Evolutionary conservation across 257 asterid genomes (phyloP).

Genomic region (Anisodus tanguticus): DNA sequence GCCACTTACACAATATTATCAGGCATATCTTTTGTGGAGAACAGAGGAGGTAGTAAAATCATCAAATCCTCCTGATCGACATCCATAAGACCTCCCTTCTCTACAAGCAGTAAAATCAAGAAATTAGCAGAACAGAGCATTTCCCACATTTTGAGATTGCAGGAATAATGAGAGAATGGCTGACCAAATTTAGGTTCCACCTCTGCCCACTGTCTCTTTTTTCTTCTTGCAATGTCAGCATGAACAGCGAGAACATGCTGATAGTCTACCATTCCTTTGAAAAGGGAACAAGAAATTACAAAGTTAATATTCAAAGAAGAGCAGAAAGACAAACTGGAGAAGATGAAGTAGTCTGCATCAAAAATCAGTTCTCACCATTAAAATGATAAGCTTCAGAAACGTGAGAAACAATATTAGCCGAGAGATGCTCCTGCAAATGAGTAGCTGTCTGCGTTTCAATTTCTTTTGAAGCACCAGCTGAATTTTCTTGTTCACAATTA

Average conservation of each 20-base stretch:
- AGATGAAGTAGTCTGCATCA: background rate
- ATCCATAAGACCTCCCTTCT: slow-evolving; percentile 64
- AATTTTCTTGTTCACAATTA: slow-evolving; percentile 41
- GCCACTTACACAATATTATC: slow-evolving; percentile 67
- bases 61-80: slow-evolving; percentile 78
- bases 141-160: slow-evolving; percentile 28
- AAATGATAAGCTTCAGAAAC: slow-evolving; percentile 64
- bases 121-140: slow-evolving; percentile 31
- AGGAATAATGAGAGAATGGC: slow-evolving; percentile 38
- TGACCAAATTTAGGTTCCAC: slow-evolving; percentile 68
- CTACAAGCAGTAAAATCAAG: slow-evolving; percentile 43
- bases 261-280: slow-evolving; percentile 89
- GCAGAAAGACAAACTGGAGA: slow-evolving; percentile 22
- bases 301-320: slow-evolving; percentile 2
- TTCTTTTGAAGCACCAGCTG: slow-evolving; percentile 40
- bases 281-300: slow-evolving; percentile 31
- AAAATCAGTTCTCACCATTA: slow-evolving; percentile 52
- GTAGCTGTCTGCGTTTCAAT: slow-evolving; percentile 46
- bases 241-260: slow-evolving; percentile 93
- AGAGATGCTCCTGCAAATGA: slow-evolving; percentile 23
- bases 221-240: slow-evolving; percentile 65
- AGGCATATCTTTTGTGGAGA: slow-evolving; percentile 76
- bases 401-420: slow-evolving; percentile 33
- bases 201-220: slow-evolving; percentile 79
- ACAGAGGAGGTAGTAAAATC: slow-evolving; percentile 83